Conservation (phyloP, 1,284 basidiomycete genomes). For the Cryptococcus sp. region DNA sequence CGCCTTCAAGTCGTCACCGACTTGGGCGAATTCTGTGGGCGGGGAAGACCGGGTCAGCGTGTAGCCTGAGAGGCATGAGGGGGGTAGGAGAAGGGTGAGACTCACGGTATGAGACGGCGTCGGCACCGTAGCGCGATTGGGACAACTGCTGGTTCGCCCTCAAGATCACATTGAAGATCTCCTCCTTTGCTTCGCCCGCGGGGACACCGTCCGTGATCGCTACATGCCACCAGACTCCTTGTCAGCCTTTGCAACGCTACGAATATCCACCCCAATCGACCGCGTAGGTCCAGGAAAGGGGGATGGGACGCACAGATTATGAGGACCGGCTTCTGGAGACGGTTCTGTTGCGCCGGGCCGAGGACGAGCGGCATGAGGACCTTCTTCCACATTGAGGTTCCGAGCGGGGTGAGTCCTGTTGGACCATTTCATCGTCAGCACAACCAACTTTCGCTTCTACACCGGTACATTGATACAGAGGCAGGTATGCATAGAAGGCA, state of each 20-base stretch:
- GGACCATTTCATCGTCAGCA: neutral
- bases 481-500: neutral
- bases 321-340: slow-evolving; percentile 52
- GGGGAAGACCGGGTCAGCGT: neutral
- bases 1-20: slow-evolving; percentile 50
- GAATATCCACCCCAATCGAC: no score
- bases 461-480: neutral
- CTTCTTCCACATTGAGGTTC: slow-evolving; percentile 51
- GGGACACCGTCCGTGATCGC: slow-evolving; percentile 50
- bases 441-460: neutral
- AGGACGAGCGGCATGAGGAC: slow-evolving; percentile 52
- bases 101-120: slow-evolving; percentile 48
- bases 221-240: neutral
- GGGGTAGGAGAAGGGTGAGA: neutral
- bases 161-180: slow-evolving; percentile 48
- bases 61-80: neutral
- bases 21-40: slow-evolving; percentile 45
- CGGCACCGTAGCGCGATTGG: slow-evolving; percentile 49
- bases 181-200: slow-evolving; percentile 49
- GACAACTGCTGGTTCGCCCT: slow-evolving; percentile 45
- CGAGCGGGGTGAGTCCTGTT: slow-evolving; percentile 48
- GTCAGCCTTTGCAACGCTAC: no score
- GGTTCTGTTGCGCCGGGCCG: slow-evolving; percentile 45
- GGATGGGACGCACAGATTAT: slow-evolving; percentile 31
- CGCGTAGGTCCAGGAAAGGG: no score